Evolutionary conservation across 257 asterid genomes (phyloP).

Genomic region (Paulownia fortunei): DNA sequence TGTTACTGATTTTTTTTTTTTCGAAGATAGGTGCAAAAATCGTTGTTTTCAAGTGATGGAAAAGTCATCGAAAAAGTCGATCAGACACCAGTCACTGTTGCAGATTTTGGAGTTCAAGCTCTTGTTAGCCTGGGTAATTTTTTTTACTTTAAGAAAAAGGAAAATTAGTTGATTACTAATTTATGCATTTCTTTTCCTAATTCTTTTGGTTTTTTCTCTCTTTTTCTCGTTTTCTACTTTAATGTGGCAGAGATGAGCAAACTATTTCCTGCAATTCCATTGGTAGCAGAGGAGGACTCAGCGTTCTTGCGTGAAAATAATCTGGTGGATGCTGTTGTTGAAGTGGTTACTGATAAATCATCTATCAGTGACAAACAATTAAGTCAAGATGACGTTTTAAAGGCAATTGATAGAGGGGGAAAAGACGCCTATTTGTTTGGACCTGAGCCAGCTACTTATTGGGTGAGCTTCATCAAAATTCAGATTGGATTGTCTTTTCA

Average conservation of each 20-base stretch:
- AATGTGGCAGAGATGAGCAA: constrained; percentile 66
- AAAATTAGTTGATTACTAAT: neutral
- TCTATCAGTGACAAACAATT: constrained; percentile 46
- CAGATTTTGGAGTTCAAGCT: constrained; percentile 98
- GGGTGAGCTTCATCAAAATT: constrained; percentile 62
- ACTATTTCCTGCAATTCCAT: constrained; percentile 81
- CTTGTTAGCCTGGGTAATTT: constrained; percentile 84
- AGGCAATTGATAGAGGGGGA: constrained; percentile 95
- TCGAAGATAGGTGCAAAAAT: constrained; percentile 71
- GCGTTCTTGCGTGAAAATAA: constrained; percentile 75
- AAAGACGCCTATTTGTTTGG: constrained; percentile 74
- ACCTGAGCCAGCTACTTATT: constrained; percentile 76
- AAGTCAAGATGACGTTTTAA: constrained; percentile 59
- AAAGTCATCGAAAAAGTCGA: constrained; percentile 69
- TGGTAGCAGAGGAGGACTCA: constrained; percentile 98
- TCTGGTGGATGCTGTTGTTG: constrained; percentile 70
- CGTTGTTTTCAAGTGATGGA: constrained; percentile 68
- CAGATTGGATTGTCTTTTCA: constrained; percentile 13
- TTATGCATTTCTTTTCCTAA: neutral
- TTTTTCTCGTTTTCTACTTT: neutral
- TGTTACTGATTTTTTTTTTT: constrained; percentile 11
- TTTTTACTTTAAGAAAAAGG: neutral
- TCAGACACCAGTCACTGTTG: constrained; percentile 90
- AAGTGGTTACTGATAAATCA: constrained; percentile 59
- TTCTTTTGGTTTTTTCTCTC: constrained; percentile 1